Conservation (phyloP, 2,329 filamentous ascomycete species). For the Diaporthe ampelina region DNA sequence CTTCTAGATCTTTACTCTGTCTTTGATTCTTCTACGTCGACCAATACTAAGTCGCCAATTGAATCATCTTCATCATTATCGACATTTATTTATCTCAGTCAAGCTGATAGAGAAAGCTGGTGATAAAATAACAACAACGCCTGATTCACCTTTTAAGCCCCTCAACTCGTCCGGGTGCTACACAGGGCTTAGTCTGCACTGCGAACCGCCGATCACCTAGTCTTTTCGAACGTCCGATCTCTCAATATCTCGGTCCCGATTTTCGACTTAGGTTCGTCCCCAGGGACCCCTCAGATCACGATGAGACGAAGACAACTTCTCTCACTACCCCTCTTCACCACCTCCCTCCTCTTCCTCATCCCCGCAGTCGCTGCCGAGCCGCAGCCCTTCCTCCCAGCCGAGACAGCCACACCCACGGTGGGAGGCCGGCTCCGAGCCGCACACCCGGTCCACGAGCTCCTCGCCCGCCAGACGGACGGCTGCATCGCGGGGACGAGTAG, state of each 20-base stretch:
- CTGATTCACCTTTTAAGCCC: background rate
- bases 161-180: background rate
- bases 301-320: slow-evolving; percentile 38
- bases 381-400: slow-evolving; percentile 49
- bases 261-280: background rate
- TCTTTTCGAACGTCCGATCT: background rate
- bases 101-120: background rate
- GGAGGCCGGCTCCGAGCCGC: slow-evolving; percentile 42
- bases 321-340: slow-evolving; percentile 17
- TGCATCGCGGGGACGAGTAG: slow-evolving; percentile 66
- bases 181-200: background rate
- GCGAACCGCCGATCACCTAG: background rate
- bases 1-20: background rate
- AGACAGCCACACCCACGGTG: slow-evolving; percentile 44
- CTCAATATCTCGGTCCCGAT: slow-evolving; percentile 17
- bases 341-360: slow-evolving; percentile 36
- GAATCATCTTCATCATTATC: background rate
- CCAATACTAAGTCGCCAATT: background rate
- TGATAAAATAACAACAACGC: background rate
- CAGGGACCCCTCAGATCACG: slow-evolving; percentile 17
- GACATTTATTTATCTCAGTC: background rate
- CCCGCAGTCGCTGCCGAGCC: slow-evolving; percentile 43
- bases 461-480: slow-evolving; percentile 47
- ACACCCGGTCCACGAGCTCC: slow-evolving; percentile 34
- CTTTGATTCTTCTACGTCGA: no score